Percentiles rank a stretch among this genome's conserved stretches.
Evolutionary conservation across 2,329 filamentous ascomycete genomes (phyloP).

Genomic region (Helotiales sp.): DNA sequence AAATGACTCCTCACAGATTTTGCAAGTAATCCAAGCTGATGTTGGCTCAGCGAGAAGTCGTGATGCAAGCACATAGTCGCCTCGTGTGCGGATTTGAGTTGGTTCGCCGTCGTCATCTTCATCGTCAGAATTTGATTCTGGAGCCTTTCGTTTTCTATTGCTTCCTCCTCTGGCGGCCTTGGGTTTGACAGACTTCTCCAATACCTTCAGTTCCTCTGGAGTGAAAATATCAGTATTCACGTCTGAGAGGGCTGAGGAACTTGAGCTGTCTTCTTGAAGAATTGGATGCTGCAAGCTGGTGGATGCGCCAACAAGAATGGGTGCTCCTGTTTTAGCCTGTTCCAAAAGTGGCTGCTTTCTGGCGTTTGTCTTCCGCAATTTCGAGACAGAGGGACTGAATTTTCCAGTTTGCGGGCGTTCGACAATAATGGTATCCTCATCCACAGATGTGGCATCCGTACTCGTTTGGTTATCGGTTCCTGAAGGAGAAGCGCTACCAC

Average conservation of each 20-base stretch:
- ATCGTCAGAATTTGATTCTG: slow-evolving; percentile 22
- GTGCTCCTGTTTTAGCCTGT: slow-evolving; percentile 29
- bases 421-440: slow-evolving; percentile 43
- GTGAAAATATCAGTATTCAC: slow-evolving; percentile 28
- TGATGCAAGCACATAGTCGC: slow-evolving; percentile 83
- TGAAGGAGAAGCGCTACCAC: slow-evolving; percentile 25
- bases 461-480: slow-evolving; percentile 31
- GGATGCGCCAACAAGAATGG: slow-evolving; percentile 33
- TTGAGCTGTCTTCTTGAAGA: slow-evolving; percentile 29
- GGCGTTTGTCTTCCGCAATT: slow-evolving; percentile 21
- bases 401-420: slow-evolving; percentile 15
- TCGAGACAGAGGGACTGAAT: slow-evolving; percentile 26
- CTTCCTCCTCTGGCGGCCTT: slow-evolving; percentile 14
- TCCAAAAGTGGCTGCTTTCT: slow-evolving; percentile 23
- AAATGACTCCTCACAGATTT: slow-evolving; percentile 80
- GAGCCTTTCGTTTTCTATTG: slow-evolving; percentile 26
- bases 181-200: neutral
- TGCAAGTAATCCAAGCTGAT: slow-evolving; percentile 89
- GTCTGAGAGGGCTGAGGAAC: slow-evolving; percentile 29
- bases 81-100: slow-evolving; percentile 59
- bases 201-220: slow-evolving; percentile 5
- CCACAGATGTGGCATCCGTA: slow-evolving; percentile 44
- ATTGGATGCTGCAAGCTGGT: slow-evolving; percentile 34
- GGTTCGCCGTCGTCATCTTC: slow-evolving; percentile 33
- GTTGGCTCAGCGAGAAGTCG: slow-evolving; percentile 74